phyloP scores from a whole-genome alignment of 1,284 basidiomycete species.

The Microbotryomycetes sp. region DNA sequence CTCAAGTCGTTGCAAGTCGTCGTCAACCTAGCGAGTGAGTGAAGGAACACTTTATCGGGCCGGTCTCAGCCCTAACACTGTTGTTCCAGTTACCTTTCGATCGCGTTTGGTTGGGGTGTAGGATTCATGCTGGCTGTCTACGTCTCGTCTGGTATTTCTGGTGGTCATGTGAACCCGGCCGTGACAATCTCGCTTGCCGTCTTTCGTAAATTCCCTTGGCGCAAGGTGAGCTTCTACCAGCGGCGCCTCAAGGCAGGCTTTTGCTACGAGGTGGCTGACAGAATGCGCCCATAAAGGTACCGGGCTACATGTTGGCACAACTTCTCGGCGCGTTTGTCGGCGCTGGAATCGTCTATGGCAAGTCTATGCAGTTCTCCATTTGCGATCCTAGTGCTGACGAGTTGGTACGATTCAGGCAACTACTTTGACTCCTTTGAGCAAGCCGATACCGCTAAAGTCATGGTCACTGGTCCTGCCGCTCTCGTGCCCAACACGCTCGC shows the following conservation, averaged over 20 bases:
- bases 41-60: no score
- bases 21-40: no score
- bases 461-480: neutral
- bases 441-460: neutral
- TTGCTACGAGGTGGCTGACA: no score
- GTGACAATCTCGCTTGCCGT: constrained; percentile 61
- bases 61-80: no score
- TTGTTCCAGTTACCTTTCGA: constrained; percentile 8
- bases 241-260: no score
- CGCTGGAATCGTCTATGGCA: constrained; percentile 60
- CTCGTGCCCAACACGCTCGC: neutral
- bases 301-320: constrained; percentile 61
- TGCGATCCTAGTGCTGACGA: no score
- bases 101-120: constrained; percentile 16
- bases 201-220: constrained; percentile 66
- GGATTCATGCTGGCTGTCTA: constrained; percentile 12
- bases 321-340: constrained; percentile 60
- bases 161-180: constrained; percentile 69
- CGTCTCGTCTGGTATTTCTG: constrained; percentile 51
- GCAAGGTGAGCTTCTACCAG: constrained; percentile 47
- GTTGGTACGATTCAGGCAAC: neutral
- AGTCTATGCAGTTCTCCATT: constrained; percentile 35
- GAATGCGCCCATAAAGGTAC: constrained; percentile 43
- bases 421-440: constrained; percentile 3
- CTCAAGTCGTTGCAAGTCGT: constrained; percentile 6